Evolutionary conservation across 1,139 yeast genomes (phyloP), one percentile per base, ranked within the genome.

Genomic region (Scheffersomyces lignicola): DNA sequence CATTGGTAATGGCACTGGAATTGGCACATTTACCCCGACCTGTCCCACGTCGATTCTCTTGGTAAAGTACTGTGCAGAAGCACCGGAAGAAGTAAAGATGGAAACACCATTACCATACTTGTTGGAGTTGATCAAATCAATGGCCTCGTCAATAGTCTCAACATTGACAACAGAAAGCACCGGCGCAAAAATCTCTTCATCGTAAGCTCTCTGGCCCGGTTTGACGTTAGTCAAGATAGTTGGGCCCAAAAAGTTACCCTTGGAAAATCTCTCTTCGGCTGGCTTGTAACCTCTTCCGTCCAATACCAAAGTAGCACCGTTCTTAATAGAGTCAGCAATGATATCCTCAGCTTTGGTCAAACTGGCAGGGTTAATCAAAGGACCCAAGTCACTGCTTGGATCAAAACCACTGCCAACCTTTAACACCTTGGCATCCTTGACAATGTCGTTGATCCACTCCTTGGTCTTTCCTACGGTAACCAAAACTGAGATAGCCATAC

Each of bases 1-100:
- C 86, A 83, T 80, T 43, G 92, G 90, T 54, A 83, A 65, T 39
- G 90, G 90, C 14, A 83, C 92, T n/a, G 90, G 92, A 45, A 83
- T 83, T 18, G 92, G 90, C 32, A 83, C 88, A 49, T 83, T 83
- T 51, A 83, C 73, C 42, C 92, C 92, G 38, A 83, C 85, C 61
- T 83, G 90, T 18, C 92, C 92, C 40, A 83, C 79, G 41, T 81
- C 85, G 42, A 83, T 77, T 48, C 78, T 74, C 63, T 77, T 80
- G 54, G 76, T 80, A 69, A 83, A 83, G 56, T 78, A 78, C 62
- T 81, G 83, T 2, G 86, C 83, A 15, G 78, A 69, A 16, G 84
- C 69, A 12, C 92, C 92, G 1, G 84, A 77, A 22, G 73, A 65
- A 14, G 92, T 83, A 68, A 83, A 83, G 42, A 83, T 62, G 10